Conservation (phyloP, 345 rosid species). For the Melastoma malabathricum region DNA sequence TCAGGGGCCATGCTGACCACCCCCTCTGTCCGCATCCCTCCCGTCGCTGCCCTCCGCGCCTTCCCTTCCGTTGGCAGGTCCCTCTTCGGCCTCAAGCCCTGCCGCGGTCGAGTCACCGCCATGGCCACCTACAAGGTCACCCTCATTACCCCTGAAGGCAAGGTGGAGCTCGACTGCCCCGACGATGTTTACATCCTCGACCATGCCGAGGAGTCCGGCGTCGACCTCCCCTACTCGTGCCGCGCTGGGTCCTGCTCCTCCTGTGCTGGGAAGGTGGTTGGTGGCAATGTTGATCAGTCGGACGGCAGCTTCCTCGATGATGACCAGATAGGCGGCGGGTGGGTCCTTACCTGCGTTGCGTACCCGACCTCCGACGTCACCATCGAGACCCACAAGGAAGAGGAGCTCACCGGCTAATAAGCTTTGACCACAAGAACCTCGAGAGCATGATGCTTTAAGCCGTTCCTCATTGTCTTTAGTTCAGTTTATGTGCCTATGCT, state of each 20-base stretch:
- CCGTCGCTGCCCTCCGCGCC: slow-evolving; percentile 28
- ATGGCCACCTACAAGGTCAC: slow-evolving; percentile 75
- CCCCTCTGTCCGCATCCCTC: slow-evolving; percentile 35
- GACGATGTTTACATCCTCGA: not conserved
- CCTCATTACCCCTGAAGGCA: slow-evolving; percentile 59
- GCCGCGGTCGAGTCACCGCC: slow-evolving; percentile 26
- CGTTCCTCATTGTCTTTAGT: too few species aligned
- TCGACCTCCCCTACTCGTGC: slow-evolving; percentile 63
- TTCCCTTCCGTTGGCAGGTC: slow-evolving; percentile 25
- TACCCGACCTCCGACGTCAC: slow-evolving; percentile 36
- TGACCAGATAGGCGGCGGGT: slow-evolving; percentile 49
- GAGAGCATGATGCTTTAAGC: too few species aligned
- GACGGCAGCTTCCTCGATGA: slow-evolving; percentile 81
- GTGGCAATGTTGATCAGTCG: slow-evolving; percentile 57
- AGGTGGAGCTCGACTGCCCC: not conserved
- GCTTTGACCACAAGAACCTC: too few species aligned
- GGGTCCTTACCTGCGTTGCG: slow-evolving; percentile 77
- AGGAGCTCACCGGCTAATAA: too few species aligned
- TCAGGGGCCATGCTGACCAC: slow-evolving; percentile 53
- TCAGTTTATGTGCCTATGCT: too few species aligned
- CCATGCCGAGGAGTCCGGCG: too few species aligned
- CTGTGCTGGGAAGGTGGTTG: slow-evolving; percentile 51
- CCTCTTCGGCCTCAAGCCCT: slow-evolving; percentile 45
- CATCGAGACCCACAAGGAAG: too few species aligned
- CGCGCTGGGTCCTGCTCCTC: slow-evolving; percentile 90